Conservation (phyloP, 495 filamentous ascomycete genomes). For the Friedmanniomyces simplex region DNA sequence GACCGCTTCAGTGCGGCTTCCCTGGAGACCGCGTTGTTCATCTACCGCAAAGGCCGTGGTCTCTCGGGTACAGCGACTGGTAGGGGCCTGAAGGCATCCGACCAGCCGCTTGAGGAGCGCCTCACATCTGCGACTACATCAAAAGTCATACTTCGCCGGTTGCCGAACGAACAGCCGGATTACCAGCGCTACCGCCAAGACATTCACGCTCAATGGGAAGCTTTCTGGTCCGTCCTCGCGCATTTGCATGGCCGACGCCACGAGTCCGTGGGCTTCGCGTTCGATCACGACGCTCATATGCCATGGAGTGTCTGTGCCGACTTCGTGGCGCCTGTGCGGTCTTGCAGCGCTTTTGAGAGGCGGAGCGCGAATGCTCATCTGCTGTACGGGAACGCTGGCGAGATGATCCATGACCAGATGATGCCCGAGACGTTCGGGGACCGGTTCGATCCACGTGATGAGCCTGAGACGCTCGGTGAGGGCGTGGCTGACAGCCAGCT, state of each 20-base stretch:
- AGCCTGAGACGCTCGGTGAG: neutral
- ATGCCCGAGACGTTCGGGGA: too few relatives aligned
- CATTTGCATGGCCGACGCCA: conserved; percentile 80
- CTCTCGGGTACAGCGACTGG: neutral
- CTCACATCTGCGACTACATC: conserved; percentile 60
- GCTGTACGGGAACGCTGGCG: conserved; percentile 5
- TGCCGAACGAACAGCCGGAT: conserved; percentile 54
- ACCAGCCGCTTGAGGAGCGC: conserved; percentile 50
- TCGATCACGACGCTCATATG: conserved; percentile 58
- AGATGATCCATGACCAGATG: neutral
- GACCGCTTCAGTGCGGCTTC: conserved; percentile 64
- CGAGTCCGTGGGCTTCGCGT: conserved; percentile 64
- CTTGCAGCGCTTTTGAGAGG: conserved; percentile 67
- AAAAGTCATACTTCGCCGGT: conserved; percentile 50
- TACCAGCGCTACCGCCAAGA: conserved; percentile 58
- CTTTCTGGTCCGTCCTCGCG: conserved; percentile 72
- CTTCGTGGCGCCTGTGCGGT: conserved; percentile 62
- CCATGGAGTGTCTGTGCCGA: conserved; percentile 78
- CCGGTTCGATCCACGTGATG: neutral
- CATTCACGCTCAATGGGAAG: conserved; percentile 75
- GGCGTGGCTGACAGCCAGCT: neutral
- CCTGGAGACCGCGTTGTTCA: conserved; percentile 67
- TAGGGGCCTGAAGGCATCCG: conserved; percentile 19
- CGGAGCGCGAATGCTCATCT: conserved; percentile 46
- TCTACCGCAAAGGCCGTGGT: conserved; percentile 41